Percentiles rank a stretch among this genome's conserved stretches.
Conservation (phyloP, 805 yeast genomes). For the Cyberlindnera nakhonratchasimensis region DNA sequence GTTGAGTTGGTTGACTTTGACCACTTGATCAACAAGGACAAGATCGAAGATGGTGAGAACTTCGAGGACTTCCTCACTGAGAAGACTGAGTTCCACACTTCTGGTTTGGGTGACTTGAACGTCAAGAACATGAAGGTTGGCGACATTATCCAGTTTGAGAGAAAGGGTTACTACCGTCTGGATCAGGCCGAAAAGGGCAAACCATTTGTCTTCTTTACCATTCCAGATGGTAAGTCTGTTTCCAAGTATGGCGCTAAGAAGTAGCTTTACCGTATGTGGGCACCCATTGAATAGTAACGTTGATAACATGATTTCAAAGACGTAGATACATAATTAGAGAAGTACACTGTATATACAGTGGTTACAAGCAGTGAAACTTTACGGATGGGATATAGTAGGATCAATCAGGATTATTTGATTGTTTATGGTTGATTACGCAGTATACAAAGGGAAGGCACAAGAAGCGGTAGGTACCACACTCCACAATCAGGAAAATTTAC, state of each 20-base stretch:
- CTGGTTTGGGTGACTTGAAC: slow-evolving; percentile 78
- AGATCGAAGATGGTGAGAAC: slow-evolving; percentile 89
- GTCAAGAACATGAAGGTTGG: slow-evolving; percentile 75
- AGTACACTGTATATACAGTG: too few species aligned
- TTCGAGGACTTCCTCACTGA: slow-evolving; percentile 90
- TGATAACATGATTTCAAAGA: too few species aligned
- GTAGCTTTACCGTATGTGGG: too few species aligned
- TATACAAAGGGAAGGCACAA: too few species aligned
- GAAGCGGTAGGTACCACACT: too few species aligned
- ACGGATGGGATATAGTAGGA: too few species aligned
- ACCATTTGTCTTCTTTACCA: slow-evolving; percentile 79
- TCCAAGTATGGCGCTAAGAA: slow-evolving; percentile 56
- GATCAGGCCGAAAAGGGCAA: slow-evolving; percentile 60
- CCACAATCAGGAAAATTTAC: too few species aligned
- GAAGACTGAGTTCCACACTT: slow-evolving; percentile 75
- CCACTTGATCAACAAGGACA: slow-evolving; percentile 92
- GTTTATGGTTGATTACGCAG: too few species aligned
- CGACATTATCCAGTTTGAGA: slow-evolving; percentile 89
- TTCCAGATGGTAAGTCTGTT: slow-evolving; percentile 91
- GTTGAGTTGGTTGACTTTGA: slow-evolving; percentile 89
- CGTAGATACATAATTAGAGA: too few species aligned
- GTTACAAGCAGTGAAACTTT: too few species aligned
- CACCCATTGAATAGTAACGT: neutral
- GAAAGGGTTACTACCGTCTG: slow-evolving; percentile 92
- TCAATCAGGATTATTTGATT: too few species aligned